Conservation (phyloP, 805 yeast genomes). For the Metschnikowia lunata region DNA sequence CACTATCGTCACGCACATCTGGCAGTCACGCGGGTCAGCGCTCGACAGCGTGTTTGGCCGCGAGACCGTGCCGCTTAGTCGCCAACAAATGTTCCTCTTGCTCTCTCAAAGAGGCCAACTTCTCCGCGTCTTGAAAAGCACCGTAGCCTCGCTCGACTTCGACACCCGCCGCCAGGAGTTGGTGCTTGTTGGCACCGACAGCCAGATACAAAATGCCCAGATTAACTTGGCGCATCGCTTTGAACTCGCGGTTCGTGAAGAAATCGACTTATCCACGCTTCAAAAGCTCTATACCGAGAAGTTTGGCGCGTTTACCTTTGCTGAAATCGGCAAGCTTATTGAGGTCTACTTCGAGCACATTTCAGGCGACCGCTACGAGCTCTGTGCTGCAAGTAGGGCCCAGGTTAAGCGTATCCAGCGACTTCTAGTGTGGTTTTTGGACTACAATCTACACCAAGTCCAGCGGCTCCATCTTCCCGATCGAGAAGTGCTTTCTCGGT, state of each 20-base stretch:
- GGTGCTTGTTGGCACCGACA: slow-evolving; percentile 36
- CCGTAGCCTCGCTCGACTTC: slow-evolving; percentile 38
- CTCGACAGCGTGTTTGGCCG: slow-evolving; percentile 29
- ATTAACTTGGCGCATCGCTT: slow-evolving; percentile 34
- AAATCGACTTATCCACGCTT: slow-evolving; percentile 29
- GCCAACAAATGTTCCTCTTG: slow-evolving; percentile 39
- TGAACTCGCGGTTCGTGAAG: slow-evolving; percentile 23
- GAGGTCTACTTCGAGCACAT: slow-evolving; percentile 33
- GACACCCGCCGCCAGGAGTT: slow-evolving; percentile 27
- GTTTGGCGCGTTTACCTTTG: slow-evolving; percentile 23
- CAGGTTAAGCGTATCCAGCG: slow-evolving; percentile 35
- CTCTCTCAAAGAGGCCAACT: slow-evolving; percentile 36
- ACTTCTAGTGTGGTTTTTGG: slow-evolving; percentile 35
- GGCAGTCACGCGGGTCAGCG: slow-evolving; percentile 27
- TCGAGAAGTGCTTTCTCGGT: slow-evolving; percentile 2
- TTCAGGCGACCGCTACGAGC: slow-evolving; percentile 25
- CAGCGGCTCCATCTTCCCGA: slow-evolving; percentile 19
- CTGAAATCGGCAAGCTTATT: slow-evolving; percentile 26
- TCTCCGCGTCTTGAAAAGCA: slow-evolving; percentile 36
- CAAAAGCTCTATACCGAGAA: slow-evolving; percentile 26
- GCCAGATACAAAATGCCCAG: slow-evolving; percentile 41
- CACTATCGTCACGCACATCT: slow-evolving; percentile 28
- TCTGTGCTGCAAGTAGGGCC: slow-evolving; percentile 25
- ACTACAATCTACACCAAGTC: slow-evolving; percentile 27
- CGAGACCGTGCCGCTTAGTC: slow-evolving; percentile 28